These are phyloP conservation scores for Thielaviopsis punctulata DNA, from an alignment of 2,329 filamentous ascomycete species.

Conservation along the genomic window DNA sequence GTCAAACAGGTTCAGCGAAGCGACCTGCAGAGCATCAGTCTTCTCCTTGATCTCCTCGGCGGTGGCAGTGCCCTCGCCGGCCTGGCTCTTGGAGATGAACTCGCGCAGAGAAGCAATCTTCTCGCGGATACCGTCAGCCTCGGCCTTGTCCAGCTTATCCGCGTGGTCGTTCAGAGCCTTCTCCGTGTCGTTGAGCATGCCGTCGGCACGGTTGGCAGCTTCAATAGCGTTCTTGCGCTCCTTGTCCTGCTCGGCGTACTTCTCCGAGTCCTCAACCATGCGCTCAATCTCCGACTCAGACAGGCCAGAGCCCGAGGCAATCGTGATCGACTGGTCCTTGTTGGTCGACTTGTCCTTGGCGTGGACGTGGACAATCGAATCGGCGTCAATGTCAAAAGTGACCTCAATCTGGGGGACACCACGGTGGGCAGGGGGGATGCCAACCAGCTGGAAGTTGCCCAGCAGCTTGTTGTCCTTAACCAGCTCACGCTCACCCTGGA, in stretches of 20 bases:
- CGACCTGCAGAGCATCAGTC: constrained; percentile 93
- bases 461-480: constrained; percentile 96
- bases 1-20: constrained; percentile 92
- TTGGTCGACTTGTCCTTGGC: constrained; percentile 98
- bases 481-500: constrained; percentile 80
- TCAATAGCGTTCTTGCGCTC: constrained; percentile 92
- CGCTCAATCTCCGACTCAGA: constrained; percentile 86
- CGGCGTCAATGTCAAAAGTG: constrained; percentile 92
- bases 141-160: constrained; percentile 90
- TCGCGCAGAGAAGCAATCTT: constrained; percentile 78
- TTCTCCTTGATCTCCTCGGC: constrained; percentile 89
- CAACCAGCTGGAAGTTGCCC: constrained; percentile 94
- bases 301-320: constrained; percentile 91
- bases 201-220: constrained; percentile 92
- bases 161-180: constrained; percentile 94
- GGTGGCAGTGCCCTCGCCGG: constrained; percentile 71
- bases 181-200: constrained; percentile 91
- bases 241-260: constrained; percentile 88
- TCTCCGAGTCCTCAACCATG: constrained; percentile 97
- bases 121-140: constrained; percentile 83
- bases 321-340: constrained; percentile 99
- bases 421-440: constrained; percentile 85
- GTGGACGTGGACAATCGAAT: constrained; percentile 94
- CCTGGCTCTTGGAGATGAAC: constrained; percentile 85
- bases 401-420: constrained; percentile 98